Conservation (phyloP, 1,284 basidiomycete species). For the Ustilago xerochloae region DNA sequence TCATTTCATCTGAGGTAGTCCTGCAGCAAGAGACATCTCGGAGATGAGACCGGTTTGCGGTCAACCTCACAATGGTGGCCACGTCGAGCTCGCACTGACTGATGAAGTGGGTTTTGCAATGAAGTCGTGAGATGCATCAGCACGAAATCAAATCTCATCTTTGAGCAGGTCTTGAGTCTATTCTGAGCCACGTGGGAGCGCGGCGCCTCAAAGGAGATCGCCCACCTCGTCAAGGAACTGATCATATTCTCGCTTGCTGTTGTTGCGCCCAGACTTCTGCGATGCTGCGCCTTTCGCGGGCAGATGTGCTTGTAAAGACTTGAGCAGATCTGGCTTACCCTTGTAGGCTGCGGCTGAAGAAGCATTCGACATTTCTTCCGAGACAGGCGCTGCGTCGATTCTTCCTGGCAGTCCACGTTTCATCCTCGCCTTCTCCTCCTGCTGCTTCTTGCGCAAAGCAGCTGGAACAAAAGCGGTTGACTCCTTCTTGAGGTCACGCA, state of each 20-base stretch:
- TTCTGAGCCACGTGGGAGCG: neutral
- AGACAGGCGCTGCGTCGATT: conserved; percentile 54
- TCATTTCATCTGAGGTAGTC: neutral
- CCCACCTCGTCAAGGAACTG: conserved; percentile 43
- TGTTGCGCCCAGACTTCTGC: neutral
- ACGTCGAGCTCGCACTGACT: neutral
- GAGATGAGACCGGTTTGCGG: conserved; percentile 9
- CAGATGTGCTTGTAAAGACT: conserved; percentile 32
- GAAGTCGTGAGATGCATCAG: too few species aligned
- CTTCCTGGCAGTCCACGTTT: conserved; percentile 51
- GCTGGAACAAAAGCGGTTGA: conserved; percentile 64
- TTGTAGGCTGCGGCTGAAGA: conserved; percentile 8
- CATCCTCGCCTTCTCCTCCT: conserved; percentile 46
- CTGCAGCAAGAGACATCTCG: neutral
- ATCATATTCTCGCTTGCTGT: conserved; percentile 33
- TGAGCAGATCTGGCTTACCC: conserved; percentile 26
- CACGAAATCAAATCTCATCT: too few species aligned
- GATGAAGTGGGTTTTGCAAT: too few species aligned
- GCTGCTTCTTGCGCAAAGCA: conserved; percentile 55
- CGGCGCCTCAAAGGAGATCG: conserved; percentile 43
- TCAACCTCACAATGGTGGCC: neutral
- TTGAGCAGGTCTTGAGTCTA: too few species aligned
- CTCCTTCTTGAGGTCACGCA: conserved; percentile 65
- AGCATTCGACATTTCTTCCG: conserved; percentile 11
- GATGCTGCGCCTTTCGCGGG: conserved; percentile 1